phyloP scores from a whole-genome alignment of 1,284 basidiomycete species.

The Cryptococcus sp. region DNA sequence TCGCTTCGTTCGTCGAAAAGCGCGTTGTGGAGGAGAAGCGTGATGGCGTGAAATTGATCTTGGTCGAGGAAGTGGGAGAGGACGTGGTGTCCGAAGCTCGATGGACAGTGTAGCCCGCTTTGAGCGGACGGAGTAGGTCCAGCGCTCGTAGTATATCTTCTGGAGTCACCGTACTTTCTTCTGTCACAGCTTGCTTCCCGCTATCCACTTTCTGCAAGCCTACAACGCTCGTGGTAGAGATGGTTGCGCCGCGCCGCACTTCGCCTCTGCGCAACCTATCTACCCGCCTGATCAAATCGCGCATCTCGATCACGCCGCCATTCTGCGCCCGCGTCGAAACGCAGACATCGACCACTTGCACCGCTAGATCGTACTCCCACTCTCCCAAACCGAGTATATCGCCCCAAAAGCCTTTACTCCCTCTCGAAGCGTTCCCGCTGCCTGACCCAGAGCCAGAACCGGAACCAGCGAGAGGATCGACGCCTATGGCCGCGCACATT shows the following conservation, averaged over 20 bases:
- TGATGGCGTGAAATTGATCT: too few species aligned
- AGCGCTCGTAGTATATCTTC: slow-evolving; percentile 64
- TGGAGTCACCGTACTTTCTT: background rate
- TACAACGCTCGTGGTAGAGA: background rate
- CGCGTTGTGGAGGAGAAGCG: slow-evolving; percentile 67
- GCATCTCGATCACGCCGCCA: slow-evolving; percentile 87
- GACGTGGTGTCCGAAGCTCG: too few species aligned
- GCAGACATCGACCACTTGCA: slow-evolving; percentile 96
- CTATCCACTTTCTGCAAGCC: background rate
- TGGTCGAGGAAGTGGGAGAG: too few species aligned
- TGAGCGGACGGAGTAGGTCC: slow-evolving; percentile 82
- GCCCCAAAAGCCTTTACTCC: slow-evolving; percentile 71
- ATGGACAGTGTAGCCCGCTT: slow-evolving; percentile 80
- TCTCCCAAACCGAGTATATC: slow-evolving; percentile 83
- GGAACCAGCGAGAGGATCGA: slow-evolving; percentile 83
- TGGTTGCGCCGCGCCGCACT: background rate
- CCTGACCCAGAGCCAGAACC: slow-evolving; percentile 1
- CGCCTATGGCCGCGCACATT: slow-evolving; percentile 93
- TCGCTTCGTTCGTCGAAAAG: slow-evolving; percentile 45
- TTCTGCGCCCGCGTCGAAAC: slow-evolving; percentile 83
- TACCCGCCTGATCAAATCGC: slow-evolving; percentile 78
- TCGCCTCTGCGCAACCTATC: slow-evolving; percentile 62
- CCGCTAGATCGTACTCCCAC: slow-evolving; percentile 93
- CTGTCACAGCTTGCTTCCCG: background rate
- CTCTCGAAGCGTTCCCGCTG: slow-evolving; percentile 22